A percentile compares a stretch with the other conserved stretches of the same genome.
Conservation (phyloP, 2,329 filamentous ascomycete genomes). For the Colletotrichum zoysiae region DNA sequence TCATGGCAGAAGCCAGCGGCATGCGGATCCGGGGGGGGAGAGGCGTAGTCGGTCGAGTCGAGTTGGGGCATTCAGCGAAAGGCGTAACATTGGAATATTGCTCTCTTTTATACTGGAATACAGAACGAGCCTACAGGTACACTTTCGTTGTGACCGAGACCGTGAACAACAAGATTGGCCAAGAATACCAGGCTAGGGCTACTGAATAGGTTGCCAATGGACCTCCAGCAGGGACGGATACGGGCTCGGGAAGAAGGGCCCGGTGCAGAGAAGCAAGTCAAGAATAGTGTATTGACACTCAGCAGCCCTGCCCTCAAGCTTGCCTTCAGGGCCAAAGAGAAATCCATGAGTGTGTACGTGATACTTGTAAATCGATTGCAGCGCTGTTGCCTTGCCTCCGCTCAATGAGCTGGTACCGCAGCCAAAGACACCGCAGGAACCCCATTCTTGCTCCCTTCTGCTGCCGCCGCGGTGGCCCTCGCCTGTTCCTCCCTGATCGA, state of each 20-base stretch:
- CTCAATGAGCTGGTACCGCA: neutral
- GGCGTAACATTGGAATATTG: conserved; percentile 40
- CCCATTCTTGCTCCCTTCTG: conserved; percentile 28
- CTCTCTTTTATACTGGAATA: conserved; percentile 34
- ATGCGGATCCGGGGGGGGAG: neutral
- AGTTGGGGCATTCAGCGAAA: conserved; percentile 38
- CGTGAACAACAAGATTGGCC: too few species aligned
- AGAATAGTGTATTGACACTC: neutral
- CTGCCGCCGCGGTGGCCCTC: conserved; percentile 45
- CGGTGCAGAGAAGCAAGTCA: neutral
- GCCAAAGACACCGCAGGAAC: neutral
- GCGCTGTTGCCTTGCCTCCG: neutral
- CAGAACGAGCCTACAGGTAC: conserved; percentile 25
- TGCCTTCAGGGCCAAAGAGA: neutral
- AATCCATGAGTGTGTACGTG: neutral
- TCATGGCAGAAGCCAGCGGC: neutral
- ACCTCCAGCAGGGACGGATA: neutral
- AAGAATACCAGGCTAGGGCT: too few species aligned
- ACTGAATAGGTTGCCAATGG: neutral
- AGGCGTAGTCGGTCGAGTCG: conserved; percentile 19
- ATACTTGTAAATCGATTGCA: neutral
- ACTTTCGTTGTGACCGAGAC: neutral
- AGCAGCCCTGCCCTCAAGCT: neutral
- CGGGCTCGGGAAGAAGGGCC: neutral
- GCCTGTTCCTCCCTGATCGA: conserved; percentile 71